Percentiles rank a stretch among this genome's conserved stretches.
These are phyloP conservation scores for Curvularia eragrostidis DNA, from an alignment of 2,329 filamentous ascomycete species.

Conservation along the genomic window DNA sequence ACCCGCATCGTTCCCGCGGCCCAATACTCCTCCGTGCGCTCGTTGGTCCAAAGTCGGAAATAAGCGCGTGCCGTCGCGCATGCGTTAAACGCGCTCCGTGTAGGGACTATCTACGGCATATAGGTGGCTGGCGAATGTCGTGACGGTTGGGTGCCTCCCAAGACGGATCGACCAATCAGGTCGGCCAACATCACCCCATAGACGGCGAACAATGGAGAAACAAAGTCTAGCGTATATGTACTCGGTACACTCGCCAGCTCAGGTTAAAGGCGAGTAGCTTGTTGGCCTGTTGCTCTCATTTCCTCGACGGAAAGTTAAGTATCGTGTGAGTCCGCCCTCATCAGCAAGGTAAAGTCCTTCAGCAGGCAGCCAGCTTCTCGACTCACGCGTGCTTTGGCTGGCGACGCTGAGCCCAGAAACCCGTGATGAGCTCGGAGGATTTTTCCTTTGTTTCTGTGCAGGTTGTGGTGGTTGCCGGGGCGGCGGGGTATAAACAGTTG, in stretches of 20 bases:
- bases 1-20: slow-evolving; percentile 10
- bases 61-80: slow-evolving; percentile 1
- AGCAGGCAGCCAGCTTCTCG: slow-evolving; percentile 34
- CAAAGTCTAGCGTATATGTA: neutral
- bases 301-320: slow-evolving; percentile 23
- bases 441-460: neutral
- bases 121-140: neutral
- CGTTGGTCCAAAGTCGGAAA: slow-evolving; percentile 29
- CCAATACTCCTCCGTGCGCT: neutral
- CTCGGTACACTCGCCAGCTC: slow-evolving; percentile 2
- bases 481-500: slow-evolving; percentile 33
- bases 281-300: slow-evolving; percentile 25
- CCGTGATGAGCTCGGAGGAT: slow-evolving; percentile 15
- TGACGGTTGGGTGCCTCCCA: neutral
- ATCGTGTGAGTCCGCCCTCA: slow-evolving; percentile 28
- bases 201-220: neutral
- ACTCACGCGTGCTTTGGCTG: slow-evolving; percentile 25
- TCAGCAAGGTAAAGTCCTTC: slow-evolving; percentile 33
- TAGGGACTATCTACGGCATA: neutral
- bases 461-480: slow-evolving; percentile 19
- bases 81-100: slow-evolving; percentile 4
- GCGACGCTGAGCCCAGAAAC: slow-evolving; percentile 22
- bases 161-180: neutral
- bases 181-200: neutral
- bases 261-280: slow-evolving; percentile 31